Percentiles rank a stretch among this genome's conserved stretches.
Evolutionary conservation across 2,329 filamentous ascomycete genomes (phyloP).

Genomic region (Xylaria multiplex): DNA sequence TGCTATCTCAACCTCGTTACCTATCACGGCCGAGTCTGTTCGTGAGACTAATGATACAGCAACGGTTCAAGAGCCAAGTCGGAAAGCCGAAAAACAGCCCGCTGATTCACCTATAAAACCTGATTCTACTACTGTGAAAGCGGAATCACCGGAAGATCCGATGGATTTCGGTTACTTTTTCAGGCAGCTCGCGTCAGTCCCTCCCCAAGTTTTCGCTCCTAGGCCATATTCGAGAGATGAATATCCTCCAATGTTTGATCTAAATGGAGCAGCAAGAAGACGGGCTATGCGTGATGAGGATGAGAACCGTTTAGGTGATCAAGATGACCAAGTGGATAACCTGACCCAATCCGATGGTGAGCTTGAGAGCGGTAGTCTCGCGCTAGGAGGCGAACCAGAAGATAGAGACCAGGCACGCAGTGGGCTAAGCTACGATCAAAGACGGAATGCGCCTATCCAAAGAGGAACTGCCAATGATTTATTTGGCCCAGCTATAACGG

Average conservation of each 20-base stretch:
- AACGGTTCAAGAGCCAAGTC: conserved; percentile 48
- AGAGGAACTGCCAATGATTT: conserved; percentile 64
- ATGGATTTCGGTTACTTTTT: conserved; percentile 44
- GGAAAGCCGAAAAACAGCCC: conserved; percentile 46
- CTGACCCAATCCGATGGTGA: conserved; percentile 73
- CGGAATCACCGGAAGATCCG: conserved; percentile 35
- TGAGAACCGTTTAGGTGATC: conserved; percentile 60
- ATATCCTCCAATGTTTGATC: conserved; percentile 84
- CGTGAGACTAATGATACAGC: conserved; percentile 56
- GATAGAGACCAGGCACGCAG: conserved; percentile 71
- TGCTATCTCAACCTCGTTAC: conserved; percentile 70
- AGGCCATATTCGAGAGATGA: conserved; percentile 40
- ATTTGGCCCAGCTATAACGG: conserved; percentile 65
- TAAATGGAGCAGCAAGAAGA: conserved; percentile 82
- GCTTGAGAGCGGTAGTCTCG: conserved; percentile 82
- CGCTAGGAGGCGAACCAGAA: conserved; percentile 92
- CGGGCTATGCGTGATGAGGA: conserved; percentile 80
- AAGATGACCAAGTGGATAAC: conserved; percentile 59
- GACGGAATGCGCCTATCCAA: conserved; percentile 77
- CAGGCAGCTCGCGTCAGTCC: conserved; percentile 42
- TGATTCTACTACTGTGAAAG: conserved; percentile 20
- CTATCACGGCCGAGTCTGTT: conserved; percentile 61
- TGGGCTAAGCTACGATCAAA: conserved; percentile 63
- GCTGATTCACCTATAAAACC: conserved; percentile 33
- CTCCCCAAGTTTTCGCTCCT: conserved; percentile 54